These are phyloP conservation scores for Phialophora expanda DNA, from an alignment of 2,329 filamentous ascomycete genomes.

Conservation along the genomic window DNA sequence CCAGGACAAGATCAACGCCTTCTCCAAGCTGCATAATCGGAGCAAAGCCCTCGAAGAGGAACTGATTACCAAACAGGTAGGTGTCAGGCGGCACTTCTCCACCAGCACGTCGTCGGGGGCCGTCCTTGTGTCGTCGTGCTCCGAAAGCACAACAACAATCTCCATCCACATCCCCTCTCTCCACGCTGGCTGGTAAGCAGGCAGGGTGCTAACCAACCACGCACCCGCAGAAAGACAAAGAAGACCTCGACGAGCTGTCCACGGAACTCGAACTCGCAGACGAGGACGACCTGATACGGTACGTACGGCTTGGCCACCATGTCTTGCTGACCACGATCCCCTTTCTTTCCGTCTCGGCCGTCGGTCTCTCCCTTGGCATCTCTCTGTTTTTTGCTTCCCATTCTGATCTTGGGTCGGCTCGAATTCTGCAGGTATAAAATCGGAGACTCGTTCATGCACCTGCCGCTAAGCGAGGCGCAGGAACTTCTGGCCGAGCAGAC, in stretches of 20 bases:
- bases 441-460: conserved; percentile 90
- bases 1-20: conserved; percentile 98
- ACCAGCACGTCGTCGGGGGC: not conserved
- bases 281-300: conserved; percentile 93
- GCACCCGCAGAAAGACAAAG: conserved; percentile 85
- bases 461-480: conserved; percentile 83
- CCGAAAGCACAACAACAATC: not conserved
- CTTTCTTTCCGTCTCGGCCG: not conserved
- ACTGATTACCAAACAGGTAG: conserved; percentile 76
- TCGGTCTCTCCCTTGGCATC: not conserved
- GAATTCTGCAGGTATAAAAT: conserved; percentile 82
- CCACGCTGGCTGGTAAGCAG: too few species aligned
- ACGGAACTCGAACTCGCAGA: conserved; percentile 89
- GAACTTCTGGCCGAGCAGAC: conserved; percentile 77
- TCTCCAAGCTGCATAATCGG: conserved; percentile 90
- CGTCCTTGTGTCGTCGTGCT: too few species aligned
- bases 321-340: not conserved
- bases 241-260: conserved; percentile 91
- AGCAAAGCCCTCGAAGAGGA: conserved; percentile 80
- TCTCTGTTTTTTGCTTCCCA: not conserved
- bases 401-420: not conserved
- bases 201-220: not conserved
- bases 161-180: not conserved
- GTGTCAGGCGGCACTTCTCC: conserved; percentile 41
- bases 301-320: conserved; percentile 47